A percentile compares a stretch with the other conserved stretches of the same genome.
phyloP scores from a whole-genome alignment of 495 filamentous ascomycete genomes.

The Neurospora pannonica region DNA sequence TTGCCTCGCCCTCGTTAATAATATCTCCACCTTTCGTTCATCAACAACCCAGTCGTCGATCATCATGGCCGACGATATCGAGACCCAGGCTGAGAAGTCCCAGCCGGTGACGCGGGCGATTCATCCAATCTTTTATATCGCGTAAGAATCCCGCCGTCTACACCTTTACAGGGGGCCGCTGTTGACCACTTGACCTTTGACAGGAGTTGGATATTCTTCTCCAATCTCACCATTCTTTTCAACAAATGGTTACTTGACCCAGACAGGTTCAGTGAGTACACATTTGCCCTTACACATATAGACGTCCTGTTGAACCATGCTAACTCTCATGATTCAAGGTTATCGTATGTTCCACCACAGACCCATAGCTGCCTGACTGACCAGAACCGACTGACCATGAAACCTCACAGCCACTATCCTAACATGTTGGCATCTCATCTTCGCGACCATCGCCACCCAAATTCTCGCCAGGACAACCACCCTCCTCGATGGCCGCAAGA shows the following conservation, averaged over 20 bases:
- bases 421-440: slow-evolving; percentile 70
- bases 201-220: slow-evolving; percentile 81
- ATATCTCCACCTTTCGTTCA: neutral
- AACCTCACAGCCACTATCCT: slow-evolving; percentile 40
- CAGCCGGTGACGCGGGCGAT: slow-evolving; percentile 7
- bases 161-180: neutral
- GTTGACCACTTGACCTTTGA: neutral
- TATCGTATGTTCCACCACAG: slow-evolving; percentile 17
- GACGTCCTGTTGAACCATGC: neutral
- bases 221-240: slow-evolving; percentile 83
- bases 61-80: slow-evolving; percentile 14
- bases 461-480: slow-evolving; percentile 58
- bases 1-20: neutral
- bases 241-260: slow-evolving; percentile 85
- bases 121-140: slow-evolving; percentile 15
- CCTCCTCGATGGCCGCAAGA: slow-evolving; percentile 58
- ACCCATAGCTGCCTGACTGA: neutral
- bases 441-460: slow-evolving; percentile 66
- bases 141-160: slow-evolving; percentile 2
- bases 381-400: neutral
- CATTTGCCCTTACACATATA: neutral
- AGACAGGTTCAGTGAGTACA: slow-evolving; percentile 65
- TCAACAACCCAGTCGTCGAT: neutral
- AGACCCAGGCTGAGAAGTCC: slow-evolving; percentile 13
- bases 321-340: slow-evolving; percentile 12